A percentile compares a stretch with the other conserved stretches of the same genome.
Conservation (phyloP, 2,329 filamentous ascomycete species). For the Colletotrichum sp. region DNA sequence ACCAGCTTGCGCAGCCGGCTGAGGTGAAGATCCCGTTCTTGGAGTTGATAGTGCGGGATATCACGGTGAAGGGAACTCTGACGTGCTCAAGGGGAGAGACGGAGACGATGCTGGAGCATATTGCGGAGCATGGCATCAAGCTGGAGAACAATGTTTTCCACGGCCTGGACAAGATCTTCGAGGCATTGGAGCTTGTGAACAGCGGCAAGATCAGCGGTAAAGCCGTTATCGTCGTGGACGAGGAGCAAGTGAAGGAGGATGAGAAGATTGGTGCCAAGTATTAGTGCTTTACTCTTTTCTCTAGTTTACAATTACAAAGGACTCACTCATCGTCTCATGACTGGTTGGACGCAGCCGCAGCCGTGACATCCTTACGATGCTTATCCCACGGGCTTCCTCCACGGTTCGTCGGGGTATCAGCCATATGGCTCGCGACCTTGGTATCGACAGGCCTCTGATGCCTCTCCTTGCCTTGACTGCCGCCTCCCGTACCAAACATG, state of each 20-base stretch:
- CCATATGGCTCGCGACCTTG: slow-evolving; percentile 9
- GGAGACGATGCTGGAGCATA: slow-evolving; percentile 49
- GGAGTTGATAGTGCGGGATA: slow-evolving; percentile 60
- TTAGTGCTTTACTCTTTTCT: not conserved
- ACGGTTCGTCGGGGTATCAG: slow-evolving; percentile 20
- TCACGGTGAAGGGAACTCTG: slow-evolving; percentile 52
- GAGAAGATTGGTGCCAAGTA: not conserved
- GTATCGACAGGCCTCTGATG: slow-evolving; percentile 10
- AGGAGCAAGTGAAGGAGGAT: slow-evolving; percentile 33
- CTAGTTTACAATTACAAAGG: not conserved
- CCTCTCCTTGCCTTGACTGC: slow-evolving; percentile 18
- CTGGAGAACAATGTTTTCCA: slow-evolving; percentile 57
- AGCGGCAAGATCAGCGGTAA: slow-evolving; percentile 61
- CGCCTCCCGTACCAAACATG: slow-evolving; percentile 29
- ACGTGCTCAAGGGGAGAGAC: slow-evolving; percentile 48
- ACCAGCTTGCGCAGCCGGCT: slow-evolving; percentile 62
- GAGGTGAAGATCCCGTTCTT: slow-evolving; percentile 41
- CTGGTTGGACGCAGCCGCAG: not conserved
- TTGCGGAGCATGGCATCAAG: slow-evolving; percentile 50
- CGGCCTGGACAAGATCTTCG: slow-evolving; percentile 55
- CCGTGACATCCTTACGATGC: slow-evolving; percentile 17
- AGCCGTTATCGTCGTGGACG: slow-evolving; percentile 56
- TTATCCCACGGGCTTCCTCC: slow-evolving; percentile 21
- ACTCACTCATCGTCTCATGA: not conserved
- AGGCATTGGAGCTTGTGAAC: slow-evolving; percentile 54